A percentile compares a stretch with the other conserved stretches of the same genome.
Conservation (phyloP, 2,329 filamentous ascomycete species). For the Verticillium tricorpus region DNA sequence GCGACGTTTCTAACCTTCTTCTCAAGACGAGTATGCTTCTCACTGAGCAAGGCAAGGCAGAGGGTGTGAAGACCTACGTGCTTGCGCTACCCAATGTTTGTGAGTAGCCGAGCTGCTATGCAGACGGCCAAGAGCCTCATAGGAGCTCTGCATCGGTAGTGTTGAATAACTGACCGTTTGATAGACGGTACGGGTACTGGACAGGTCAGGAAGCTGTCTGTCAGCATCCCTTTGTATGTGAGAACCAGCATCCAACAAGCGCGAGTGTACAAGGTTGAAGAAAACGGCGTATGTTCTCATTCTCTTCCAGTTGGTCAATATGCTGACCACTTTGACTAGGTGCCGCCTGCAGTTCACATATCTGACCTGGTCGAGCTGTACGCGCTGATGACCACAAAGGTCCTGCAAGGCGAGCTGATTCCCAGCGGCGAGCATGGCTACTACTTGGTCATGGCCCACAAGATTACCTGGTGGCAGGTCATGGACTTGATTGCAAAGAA, state of each 20-base stretch:
- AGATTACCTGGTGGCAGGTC: constrained; percentile 21
- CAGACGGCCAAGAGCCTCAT: background rate
- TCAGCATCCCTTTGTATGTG: constrained; percentile 24
- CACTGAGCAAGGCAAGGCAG: constrained; percentile 20
- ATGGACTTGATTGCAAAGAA: constrained; percentile 19
- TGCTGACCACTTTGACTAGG: constrained; percentile 13
- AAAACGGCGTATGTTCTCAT: constrained; percentile 21
- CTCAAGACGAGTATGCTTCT: constrained; percentile 22
- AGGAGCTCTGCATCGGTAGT: background rate
- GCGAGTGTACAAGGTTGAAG: constrained; percentile 26
- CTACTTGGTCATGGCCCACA: constrained; percentile 26
- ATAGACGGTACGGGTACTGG: constrained; percentile 28
- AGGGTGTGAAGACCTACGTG: constrained; percentile 23
- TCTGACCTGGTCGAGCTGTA: constrained; percentile 26
- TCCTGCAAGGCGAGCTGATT: constrained; percentile 20
- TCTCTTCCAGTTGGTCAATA: background rate
- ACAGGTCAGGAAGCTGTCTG: constrained; percentile 26
- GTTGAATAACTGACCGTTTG: background rate
- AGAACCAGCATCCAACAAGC: constrained; percentile 22
- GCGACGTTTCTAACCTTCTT: background rate
- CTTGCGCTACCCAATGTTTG: constrained; percentile 22
- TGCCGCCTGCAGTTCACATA: constrained; percentile 21
- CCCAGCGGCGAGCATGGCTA: constrained; percentile 25
- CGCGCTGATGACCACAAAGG: constrained; percentile 19
- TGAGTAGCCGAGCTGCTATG: constrained; percentile 10